Base-by-base conservation (phyloP, 2,329 filamentous ascomycete genomes). In the Phaeoacremonium minimum region DNA sequence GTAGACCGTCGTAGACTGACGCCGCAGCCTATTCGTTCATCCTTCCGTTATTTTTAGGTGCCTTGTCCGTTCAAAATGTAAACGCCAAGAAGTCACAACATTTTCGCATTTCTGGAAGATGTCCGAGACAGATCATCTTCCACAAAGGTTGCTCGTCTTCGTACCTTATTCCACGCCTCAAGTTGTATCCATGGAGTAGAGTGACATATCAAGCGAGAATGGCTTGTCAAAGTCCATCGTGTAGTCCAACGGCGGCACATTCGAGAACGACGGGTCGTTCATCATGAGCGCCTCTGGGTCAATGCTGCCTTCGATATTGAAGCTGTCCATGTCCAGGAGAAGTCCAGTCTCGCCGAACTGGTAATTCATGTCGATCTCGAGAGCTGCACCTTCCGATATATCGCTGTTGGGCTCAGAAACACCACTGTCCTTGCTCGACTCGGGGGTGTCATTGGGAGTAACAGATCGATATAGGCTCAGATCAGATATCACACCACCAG, bases 361-460 rank as follows among this genome's bases (percentile, higher is more conserved):
- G 3, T 72, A 80, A 32, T 63, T 57, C 18, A 73, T 50, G 19
- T 69, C 71, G 33, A 80, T 69, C 30, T 80, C 76, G 12, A 79
- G 60, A 13, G 60, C 54, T 4, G 69, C 64, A 5, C 64, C 65
- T 38, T 82, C 78, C 4, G 75, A 70, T 14, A 81, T 72, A 46
- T 83, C 78, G 49, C 76, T 81, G 42, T 72, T 80, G 8, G 75
- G 73, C 47, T 82, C 77, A 28, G 77, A 80, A 7, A 63, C 55
- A 4, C 73, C 70, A 46, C 70, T 72, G 38, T 82, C 77, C 52
- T 80, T 79, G 55, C 67, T 75, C 3, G 77, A 82, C 46, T 81
- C 78, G 1, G 78, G 79, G 7, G 79, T 83, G 49, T 82, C 76
- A 41, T 80, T 77, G 1, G 77, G 77, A 16, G 77, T 77, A 38